Conservation (phyloP, 495 filamentous ascomycete species). For the Evernia prunastri region DNA sequence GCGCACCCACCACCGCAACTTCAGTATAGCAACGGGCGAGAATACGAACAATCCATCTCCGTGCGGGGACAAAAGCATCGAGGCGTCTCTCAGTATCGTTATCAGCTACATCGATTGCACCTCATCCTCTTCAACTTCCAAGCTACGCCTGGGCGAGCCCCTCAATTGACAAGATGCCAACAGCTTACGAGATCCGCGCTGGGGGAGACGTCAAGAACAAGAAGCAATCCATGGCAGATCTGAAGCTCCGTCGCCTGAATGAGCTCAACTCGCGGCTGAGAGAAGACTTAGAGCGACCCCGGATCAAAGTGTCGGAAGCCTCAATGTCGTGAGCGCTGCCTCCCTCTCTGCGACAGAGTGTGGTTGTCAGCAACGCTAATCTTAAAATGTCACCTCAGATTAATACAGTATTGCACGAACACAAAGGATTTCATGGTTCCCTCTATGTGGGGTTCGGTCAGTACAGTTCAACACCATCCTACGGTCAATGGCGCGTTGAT, state of each 20-base stretch:
- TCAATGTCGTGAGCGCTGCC: slow-evolving; percentile 69
- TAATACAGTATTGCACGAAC: slow-evolving; percentile 92
- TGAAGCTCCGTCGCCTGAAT: slow-evolving; percentile 90
- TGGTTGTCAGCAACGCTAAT: slow-evolving; percentile 24
- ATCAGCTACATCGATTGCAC: not conserved
- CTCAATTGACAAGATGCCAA: slow-evolving; percentile 35
- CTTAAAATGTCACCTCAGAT: slow-evolving; percentile 43
- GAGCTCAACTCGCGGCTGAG: slow-evolving; percentile 91
- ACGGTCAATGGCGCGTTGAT: not conserved
- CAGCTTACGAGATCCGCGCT: slow-evolving; percentile 50
- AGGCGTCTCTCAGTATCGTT: not conserved
- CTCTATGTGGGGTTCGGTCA: slow-evolving; percentile 87
- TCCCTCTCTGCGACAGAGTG: slow-evolving; percentile 8
- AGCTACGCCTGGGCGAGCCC: slow-evolving; percentile 38
- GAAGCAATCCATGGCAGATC: slow-evolving; percentile 98
- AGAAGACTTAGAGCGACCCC: slow-evolving; percentile 89
- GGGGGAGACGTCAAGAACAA: slow-evolving; percentile 78
- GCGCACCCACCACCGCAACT: slow-evolving; percentile 1
- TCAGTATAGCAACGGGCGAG: not conserved
- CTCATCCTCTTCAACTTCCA: slow-evolving; percentile 26
- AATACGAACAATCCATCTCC: not conserved
- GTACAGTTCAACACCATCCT: slow-evolving; percentile 24
- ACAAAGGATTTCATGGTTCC: slow-evolving; percentile 99
- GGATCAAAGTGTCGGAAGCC: slow-evolving; percentile 92
- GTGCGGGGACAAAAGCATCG: not conserved